These are phyloP conservation scores for Ormosia semicastrata DNA, from an alignment of 306 rosid genomes.

Conservation along the genomic window DNA sequence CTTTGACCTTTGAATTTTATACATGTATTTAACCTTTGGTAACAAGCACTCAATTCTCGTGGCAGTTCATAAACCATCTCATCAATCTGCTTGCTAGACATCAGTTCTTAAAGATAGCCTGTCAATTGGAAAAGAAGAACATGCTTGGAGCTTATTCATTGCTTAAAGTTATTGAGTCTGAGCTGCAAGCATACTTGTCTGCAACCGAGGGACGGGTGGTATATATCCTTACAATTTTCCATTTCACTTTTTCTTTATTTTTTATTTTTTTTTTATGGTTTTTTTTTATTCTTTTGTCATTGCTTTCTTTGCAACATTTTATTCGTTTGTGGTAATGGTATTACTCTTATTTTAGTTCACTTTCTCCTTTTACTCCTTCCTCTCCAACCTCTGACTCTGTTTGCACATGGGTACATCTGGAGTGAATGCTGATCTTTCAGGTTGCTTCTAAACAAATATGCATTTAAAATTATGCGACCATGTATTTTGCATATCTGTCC, in stretches of 20 bases:
- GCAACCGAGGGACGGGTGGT: conserved; percentile 97
- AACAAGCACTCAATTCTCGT: conserved; percentile 29
- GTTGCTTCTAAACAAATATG: background rate
- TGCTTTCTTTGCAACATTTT: background rate
- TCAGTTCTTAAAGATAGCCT: conserved; percentile 87
- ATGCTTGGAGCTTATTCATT: conserved; percentile 93
- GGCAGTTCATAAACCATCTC: conserved; percentile 94
- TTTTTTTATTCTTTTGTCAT: background rate
- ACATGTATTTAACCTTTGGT: conserved; percentile 8
- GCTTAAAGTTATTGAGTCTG: conserved; percentile 92
- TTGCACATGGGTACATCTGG: conserved; percentile 9
- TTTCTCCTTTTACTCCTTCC: background rate
- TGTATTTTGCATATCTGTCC: background rate
- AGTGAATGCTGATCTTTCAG: background rate
- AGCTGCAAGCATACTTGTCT: conserved; percentile 80
- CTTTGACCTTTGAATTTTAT: conserved; percentile 14
- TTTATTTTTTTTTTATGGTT: too few species aligned
- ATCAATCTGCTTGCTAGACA: conserved; percentile 94
- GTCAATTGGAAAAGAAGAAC: conserved; percentile 91
- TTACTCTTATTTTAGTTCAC: background rate
- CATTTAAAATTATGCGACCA: background rate
- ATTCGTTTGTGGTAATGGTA: background rate
- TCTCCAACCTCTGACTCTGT: background rate
- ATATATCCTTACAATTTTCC: conserved; percentile 26
- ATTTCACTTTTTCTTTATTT: background rate